These are phyloP conservation scores for Fusarium bulbicola DNA, from an alignment of 2,329 filamentous ascomycete species.

Conservation along the genomic window DNA sequence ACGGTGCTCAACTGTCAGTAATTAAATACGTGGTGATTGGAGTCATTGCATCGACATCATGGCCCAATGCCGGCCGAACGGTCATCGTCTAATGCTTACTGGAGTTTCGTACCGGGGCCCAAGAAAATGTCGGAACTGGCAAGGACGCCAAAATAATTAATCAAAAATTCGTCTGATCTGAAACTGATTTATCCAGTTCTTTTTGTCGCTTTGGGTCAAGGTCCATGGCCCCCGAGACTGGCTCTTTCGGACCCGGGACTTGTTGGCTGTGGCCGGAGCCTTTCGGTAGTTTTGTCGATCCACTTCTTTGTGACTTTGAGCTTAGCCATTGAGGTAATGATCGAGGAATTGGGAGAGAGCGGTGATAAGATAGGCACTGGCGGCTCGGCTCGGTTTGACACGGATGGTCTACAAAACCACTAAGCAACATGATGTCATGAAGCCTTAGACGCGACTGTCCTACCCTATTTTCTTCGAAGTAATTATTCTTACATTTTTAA, in stretches of 20 bases:
- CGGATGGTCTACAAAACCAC: background rate
- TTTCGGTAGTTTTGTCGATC: background rate
- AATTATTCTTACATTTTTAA: no score
- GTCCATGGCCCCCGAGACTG: background rate
- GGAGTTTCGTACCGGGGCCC: background rate
- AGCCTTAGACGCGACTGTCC: background rate
- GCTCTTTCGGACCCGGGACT: background rate
- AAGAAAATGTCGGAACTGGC: background rate
- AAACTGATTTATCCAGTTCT: background rate
- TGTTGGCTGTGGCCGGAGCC: background rate
- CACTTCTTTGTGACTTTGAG: background rate
- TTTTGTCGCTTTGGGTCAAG: background rate
- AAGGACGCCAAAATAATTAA: background rate
- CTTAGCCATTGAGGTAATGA: background rate
- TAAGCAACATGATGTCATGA: background rate
- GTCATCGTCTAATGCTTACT: background rate
- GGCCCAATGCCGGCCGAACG: background rate
- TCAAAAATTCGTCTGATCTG: rapidly evolving
- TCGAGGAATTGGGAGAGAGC: background rate
- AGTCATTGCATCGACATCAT: background rate
- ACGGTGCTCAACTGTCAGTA: background rate
- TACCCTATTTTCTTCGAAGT: background rate
- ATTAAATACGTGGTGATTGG: background rate
- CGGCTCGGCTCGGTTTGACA: background rate
- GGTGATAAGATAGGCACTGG: background rate